Base-by-base conservation (phyloP, 2,329 filamentous ascomycete genomes). In the Escovopsis sp. region DNA sequence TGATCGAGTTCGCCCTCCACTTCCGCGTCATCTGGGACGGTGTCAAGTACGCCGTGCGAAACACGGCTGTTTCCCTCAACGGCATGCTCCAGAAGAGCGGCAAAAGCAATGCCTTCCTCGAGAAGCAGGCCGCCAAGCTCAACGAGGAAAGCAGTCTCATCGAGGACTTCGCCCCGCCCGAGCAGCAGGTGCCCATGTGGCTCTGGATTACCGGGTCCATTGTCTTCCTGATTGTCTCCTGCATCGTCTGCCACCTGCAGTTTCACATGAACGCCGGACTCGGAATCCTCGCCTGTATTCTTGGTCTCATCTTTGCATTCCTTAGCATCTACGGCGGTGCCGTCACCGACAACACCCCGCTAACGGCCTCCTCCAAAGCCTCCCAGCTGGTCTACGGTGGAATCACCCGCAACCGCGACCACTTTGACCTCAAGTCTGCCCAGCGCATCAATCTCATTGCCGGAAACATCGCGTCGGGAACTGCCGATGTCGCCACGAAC, bases 341-440 rank as follows among this genome's bases (percentile, higher is more conserved):
- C 12, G 73, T 77, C 50, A 77, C 73, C 1, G 61, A 64, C 50
- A 72, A 72, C 50, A 77, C 77, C 0, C 79, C 79, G 0, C 63
- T 82, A 3, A 82, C 78, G 3, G 76, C 79, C 4, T 75, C 75
- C 0, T 70, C 77, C 49, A 83, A 82, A 60, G 78, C 78, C 4
- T 79, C 76, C 2, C 79, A 82, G 62, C 72, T 82, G 44, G 68
- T 83, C 43, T 76, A 80, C 38, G 78, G 78, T 49, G 78, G 72
- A 40, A 76, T 77, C 28, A 81, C 77, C 33, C 67, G 70, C 48
- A 64, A 71, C 44, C 61, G 68, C 48, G 72, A 69, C 56, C 61
- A 69, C 48, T 72, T 69, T 58, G 52, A 59, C 2, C 49, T 72
- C 43, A 50, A 60, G 6, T 58, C 71, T 12, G 75, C 77, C 1